Conservation (phyloP, 371 early-diverging fungal species). For the Mucor plumbeus region DNA sequence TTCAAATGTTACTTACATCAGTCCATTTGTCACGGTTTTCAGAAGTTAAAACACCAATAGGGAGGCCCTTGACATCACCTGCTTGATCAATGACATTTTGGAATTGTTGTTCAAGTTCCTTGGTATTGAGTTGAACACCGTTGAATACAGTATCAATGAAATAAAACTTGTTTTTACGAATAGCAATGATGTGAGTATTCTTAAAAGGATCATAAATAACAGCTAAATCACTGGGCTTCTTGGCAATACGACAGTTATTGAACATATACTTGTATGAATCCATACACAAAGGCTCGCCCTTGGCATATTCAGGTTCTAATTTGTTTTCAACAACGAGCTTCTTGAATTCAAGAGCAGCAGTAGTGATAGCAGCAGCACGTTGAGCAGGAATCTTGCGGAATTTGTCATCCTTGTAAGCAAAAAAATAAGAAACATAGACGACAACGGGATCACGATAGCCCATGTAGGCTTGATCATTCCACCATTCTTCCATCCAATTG, state of each 20-base stretch:
- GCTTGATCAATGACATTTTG: constrained; percentile 78
- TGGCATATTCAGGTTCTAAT: constrained; percentile 86
- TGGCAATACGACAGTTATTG: constrained; percentile 93
- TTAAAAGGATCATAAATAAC: constrained; percentile 73
- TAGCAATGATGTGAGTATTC: constrained; percentile 86
- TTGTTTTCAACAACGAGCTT: constrained; percentile 77
- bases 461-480: constrained; percentile 93
- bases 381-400: constrained; percentile 75
- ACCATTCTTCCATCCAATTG: constrained; percentile 96
- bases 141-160: constrained; percentile 74
- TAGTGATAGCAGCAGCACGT: constrained; percentile 89
- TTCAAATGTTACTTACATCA: constrained; percentile 58
- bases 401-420: constrained; percentile 83
- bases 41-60: constrained; percentile 89
- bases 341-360: constrained; percentile 89
- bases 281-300: constrained; percentile 84
- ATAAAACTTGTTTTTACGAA: constrained; percentile 92
- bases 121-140: constrained; percentile 82
- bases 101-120: constrained; percentile 83
- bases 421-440: constrained; percentile 87
- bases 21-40: constrained; percentile 95
- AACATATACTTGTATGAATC: constrained; percentile 95
- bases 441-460: constrained; percentile 96
- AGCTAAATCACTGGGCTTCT: constrained; percentile 82
- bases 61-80: constrained; percentile 69